These are phyloP conservation scores for Didymosphaeria variabile DNA, from an alignment of 2,329 filamentous ascomycete genomes.

Conservation along the genomic window DNA sequence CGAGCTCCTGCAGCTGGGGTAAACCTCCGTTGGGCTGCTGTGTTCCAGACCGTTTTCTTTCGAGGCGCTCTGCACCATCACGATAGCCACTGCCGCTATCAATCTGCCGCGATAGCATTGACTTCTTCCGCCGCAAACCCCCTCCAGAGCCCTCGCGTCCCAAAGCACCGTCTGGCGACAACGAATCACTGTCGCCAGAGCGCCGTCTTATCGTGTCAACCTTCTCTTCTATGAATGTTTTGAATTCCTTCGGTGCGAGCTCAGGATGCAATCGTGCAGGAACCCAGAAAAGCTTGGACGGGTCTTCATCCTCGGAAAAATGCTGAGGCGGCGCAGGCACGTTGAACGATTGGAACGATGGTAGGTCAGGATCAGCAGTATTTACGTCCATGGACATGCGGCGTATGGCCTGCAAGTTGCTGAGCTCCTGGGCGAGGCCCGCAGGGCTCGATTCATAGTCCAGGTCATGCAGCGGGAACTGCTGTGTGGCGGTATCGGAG, in stretches of 20 bases:
- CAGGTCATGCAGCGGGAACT: slow-evolving; percentile 80
- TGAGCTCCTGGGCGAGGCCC: slow-evolving; percentile 89
- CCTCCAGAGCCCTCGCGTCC: slow-evolving; percentile 65
- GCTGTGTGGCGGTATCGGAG: slow-evolving; percentile 61
- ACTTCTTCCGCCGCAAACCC: slow-evolving; percentile 85
- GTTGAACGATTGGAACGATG: slow-evolving; percentile 70
- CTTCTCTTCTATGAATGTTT: slow-evolving; percentile 92
- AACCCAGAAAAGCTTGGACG: slow-evolving; percentile 92
- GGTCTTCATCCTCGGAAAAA: slow-evolving; percentile 80
- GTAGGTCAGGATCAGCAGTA: slow-evolving; percentile 75
- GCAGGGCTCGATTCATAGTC: slow-evolving; percentile 90
- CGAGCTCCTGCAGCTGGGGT: slow-evolving; percentile 71
- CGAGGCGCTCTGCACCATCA: slow-evolving; percentile 83
- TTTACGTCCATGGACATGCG: slow-evolving; percentile 95
- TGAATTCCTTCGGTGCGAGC: slow-evolving; percentile 94
- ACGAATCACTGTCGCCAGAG: slow-evolving; percentile 73
- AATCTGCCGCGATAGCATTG: slow-evolving; percentile 92
- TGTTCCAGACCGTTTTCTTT: slow-evolving; percentile 71
- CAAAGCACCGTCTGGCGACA: slow-evolving; percentile 65
- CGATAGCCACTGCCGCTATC: slow-evolving; percentile 79
- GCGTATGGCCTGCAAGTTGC: slow-evolving; percentile 87
- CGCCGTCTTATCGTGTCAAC: slow-evolving; percentile 88
- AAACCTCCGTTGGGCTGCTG: slow-evolving; percentile 60
- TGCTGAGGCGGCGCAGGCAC: slow-evolving; percentile 73
- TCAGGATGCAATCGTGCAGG: slow-evolving; percentile 94